phyloP scores from a whole-genome alignment of 73 alveolate species.

The Paramecium caudatum region DNA sequence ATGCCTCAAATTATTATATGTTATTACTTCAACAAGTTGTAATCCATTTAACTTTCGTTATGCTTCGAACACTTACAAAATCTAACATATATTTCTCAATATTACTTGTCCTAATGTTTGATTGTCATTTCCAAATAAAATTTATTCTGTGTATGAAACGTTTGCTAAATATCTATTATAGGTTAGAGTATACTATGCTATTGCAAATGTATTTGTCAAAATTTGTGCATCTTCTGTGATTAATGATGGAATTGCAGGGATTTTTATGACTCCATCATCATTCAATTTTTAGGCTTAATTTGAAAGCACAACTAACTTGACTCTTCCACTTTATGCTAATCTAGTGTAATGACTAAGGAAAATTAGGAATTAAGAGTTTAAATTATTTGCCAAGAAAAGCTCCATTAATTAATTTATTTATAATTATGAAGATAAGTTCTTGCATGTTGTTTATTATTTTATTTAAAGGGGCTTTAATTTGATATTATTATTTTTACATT shows the following conservation, averaged over 20 bases:
- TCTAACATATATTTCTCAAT: neutral
- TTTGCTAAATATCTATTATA: constrained; percentile 40
- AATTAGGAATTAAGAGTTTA: constrained; percentile 2
- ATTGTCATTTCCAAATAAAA: neutral
- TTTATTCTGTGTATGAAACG: constrained; percentile 37
- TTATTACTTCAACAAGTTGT: neutral
- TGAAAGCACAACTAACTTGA: constrained; percentile 5
- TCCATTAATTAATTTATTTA: constrained; percentile 55
- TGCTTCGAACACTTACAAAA: constrained; percentile 67
- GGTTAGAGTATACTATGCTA: constrained; percentile 24
- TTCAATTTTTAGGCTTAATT: constrained; percentile 29
- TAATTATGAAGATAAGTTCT: too few relatives aligned
- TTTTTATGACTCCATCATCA: constrained; percentile 22
- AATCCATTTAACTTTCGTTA: neutral
- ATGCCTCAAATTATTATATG: constrained; percentile 23
- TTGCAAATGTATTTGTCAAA: neutral
- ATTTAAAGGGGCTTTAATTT: too few relatives aligned
- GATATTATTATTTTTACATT: too few relatives aligned
- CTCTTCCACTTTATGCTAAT: constrained; percentile 16
- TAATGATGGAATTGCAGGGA: constrained; percentile 57
- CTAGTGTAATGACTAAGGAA: neutral
- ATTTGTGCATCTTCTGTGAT: constrained; percentile 59
- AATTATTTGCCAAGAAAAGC: neutral
- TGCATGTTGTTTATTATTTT: too few relatives aligned
- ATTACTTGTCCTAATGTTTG: constrained; percentile 45